Evolutionary conservation across 768 basidiomycete species (phyloP).

Genomic region (Polyporus arcularius): DNA sequence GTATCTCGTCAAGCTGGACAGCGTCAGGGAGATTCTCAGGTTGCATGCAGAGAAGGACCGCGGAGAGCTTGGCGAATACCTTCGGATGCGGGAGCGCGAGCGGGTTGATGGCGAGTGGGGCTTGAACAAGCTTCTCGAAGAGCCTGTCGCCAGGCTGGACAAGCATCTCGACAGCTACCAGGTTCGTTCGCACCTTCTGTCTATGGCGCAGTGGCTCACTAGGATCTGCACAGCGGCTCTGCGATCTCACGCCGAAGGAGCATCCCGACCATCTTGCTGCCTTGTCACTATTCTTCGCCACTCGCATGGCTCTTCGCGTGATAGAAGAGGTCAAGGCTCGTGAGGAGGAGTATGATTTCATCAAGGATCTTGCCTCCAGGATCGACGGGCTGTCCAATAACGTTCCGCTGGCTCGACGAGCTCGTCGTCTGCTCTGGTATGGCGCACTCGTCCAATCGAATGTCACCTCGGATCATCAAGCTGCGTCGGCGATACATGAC

Average conservation of each 20-base stretch:
- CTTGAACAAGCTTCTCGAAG: conserved; percentile 66
- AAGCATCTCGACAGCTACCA: conserved; percentile 74
- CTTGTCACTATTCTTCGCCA: conserved; percentile 63
- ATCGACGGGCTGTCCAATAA: conserved; percentile 61
- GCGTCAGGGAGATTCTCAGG: conserved; percentile 53
- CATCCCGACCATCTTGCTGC: conserved; percentile 75
- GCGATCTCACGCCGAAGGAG: conserved; percentile 64
- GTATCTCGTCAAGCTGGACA: conserved; percentile 74
- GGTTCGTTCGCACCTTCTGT: conserved; percentile 44
- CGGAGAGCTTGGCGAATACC: conserved; percentile 81
- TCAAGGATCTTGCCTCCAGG: conserved; percentile 59
- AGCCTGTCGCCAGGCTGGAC: conserved; percentile 73
- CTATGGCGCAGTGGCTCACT: not conserved
- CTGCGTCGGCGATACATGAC: not conserved
- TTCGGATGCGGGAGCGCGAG: conserved; percentile 62
- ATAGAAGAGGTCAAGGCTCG: conserved; percentile 84
- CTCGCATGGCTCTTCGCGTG: conserved; percentile 70
- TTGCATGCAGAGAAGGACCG: conserved; percentile 40
- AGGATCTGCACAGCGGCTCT: conserved; percentile 53
- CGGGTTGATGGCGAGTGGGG: conserved; percentile 61
- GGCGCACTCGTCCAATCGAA: conserved; percentile 8
- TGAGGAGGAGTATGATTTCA: conserved; percentile 82
- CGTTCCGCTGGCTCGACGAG: conserved; percentile 62
- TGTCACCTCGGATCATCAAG: not conserved
- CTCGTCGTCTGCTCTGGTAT: conserved; percentile 72